Base-by-base conservation (phyloP, 2,329 filamentous ascomycete species). In the Tolypocladium pustulatum region DNA sequence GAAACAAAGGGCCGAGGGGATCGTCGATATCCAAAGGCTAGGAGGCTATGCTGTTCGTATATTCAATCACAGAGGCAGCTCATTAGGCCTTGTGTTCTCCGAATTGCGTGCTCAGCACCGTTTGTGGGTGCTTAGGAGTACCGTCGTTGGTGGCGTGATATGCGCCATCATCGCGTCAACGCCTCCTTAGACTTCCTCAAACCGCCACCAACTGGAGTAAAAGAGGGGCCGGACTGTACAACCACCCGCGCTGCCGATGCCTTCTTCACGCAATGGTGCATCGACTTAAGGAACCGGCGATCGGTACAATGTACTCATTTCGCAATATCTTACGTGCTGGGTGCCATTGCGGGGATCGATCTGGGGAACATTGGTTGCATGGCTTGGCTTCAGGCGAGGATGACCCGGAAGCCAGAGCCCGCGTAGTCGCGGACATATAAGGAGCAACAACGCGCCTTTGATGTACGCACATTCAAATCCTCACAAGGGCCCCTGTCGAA, bases 101-200 rank as follows among this genome's bases (percentile, higher is more conserved):
- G 13, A 13, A 58, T 58, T 51, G 52, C 57, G 57, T 58, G 57
- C 57, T 58, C 25, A 12, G 34, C 34, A 17, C 34, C 22, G 36
- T 27, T 32, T 6, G 43, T 30, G 20, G 41, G 49, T 34, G 49
- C 30, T 34, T 32, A 13, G 49, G 4, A 34, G 13, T 22, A 2
- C 49, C 36, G 43, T n/a, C 17, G 20, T 37, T 20, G 40, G 55
- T 64, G 63, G 60, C 63, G 63, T 63, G 60, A 64, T 64, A 56
- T 52, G 58, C 58, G 53, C 61, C 58, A 56, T 56, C 59, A 63
- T 63, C 60, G 36, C 63, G 60, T 63, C 61, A 62, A 60, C 56
- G 49, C 40, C 9, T 22, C 27, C 37, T n/a, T 7, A 20, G 27
- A 38, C 17, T 17, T n/a, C 9, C 7, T 4, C 27, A 2, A 27